A percentile compares a stretch with the other conserved stretches of the same genome.
These are phyloP conservation scores for Xylaria sp. DNA, from an alignment of 2,329 filamentous ascomycete species.

Conservation along the genomic window DNA sequence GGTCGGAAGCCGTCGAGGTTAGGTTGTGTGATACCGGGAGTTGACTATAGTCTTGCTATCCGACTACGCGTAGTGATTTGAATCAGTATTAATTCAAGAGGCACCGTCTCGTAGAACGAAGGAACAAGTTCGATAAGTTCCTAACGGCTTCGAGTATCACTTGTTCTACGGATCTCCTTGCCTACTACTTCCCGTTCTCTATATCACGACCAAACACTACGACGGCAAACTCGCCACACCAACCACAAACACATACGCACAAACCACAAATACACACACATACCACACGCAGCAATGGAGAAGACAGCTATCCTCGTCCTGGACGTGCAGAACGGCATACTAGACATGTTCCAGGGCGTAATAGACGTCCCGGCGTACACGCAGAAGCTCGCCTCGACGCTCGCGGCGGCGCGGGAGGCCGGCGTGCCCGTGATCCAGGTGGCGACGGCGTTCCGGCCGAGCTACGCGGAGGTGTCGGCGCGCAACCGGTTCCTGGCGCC, in stretches of 20 bases:
- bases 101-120: not conserved
- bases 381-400: conserved; percentile 21
- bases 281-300: conserved; percentile 29
- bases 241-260: not conserved
- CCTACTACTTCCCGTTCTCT: not conserved
- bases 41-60: not conserved
- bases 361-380: conserved; percentile 28
- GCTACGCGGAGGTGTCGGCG: conserved; percentile 36
- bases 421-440: conserved; percentile 39
- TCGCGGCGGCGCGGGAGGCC: conserved; percentile 32
- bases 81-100: not conserved
- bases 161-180: not conserved
- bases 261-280: not conserved
- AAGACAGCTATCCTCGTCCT: conserved; percentile 40
- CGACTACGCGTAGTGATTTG: not conserved
- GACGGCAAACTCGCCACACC: not conserved
- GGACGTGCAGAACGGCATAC: conserved; percentile 39
- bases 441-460: conserved; percentile 36
- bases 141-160: not conserved
- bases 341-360: conserved; percentile 25
- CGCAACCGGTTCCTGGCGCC: conserved; percentile 28
- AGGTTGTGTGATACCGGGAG: not conserved
- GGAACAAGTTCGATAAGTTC: not conserved
- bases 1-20: not conserved
- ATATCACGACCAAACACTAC: not conserved